Conservation (phyloP, 1,284 basidiomycete genomes). For the Papiliotrema fonsecae region DNA sequence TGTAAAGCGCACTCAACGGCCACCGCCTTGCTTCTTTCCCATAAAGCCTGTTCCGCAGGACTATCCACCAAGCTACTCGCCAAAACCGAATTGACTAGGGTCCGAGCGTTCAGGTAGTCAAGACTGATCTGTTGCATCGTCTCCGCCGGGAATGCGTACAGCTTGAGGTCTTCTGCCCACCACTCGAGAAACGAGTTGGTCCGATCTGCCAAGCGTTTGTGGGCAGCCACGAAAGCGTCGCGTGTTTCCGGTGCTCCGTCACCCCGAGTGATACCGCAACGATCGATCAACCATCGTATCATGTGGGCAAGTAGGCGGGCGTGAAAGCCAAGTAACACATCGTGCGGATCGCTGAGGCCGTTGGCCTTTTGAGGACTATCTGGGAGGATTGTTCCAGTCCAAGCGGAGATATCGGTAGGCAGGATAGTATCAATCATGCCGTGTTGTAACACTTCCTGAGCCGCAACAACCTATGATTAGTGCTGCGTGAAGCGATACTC, state of each 20-base stretch:
- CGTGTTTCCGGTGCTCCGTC: neutral
- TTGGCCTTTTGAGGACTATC: slow-evolving; percentile 19
- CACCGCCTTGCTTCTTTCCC: slow-evolving; percentile 1
- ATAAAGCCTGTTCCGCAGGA: neutral
- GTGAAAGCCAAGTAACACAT: slow-evolving; percentile 36
- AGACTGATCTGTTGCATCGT: slow-evolving; percentile 23
- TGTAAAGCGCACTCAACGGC: slow-evolving; percentile 17
- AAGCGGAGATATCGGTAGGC: neutral
- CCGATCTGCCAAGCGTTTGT: slow-evolving; percentile 15
- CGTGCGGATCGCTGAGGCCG: slow-evolving; percentile 11
- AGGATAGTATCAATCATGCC: neutral
- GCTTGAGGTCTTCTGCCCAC: slow-evolving; percentile 27
- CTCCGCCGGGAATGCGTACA: slow-evolving; percentile 6
- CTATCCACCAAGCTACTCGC: slow-evolving; percentile 17
- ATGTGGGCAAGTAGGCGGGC: slow-evolving; percentile 33
- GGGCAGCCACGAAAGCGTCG: neutral
- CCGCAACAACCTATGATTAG: slow-evolving; percentile 27
- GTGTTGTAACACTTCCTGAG: slow-evolving; percentile 16
- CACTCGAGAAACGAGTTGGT: slow-evolving; percentile 25
- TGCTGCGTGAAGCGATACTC: neutral
- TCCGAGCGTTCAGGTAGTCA: slow-evolving; percentile 31
- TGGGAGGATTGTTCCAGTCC: neutral
- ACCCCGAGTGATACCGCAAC: slow-evolving; percentile 1
- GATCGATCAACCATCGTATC: slow-evolving; percentile 25
- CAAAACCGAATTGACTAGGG: slow-evolving; percentile 27